Conservation (phyloP, 345 rosid genomes). For the Linum usitatissimum region DNA sequence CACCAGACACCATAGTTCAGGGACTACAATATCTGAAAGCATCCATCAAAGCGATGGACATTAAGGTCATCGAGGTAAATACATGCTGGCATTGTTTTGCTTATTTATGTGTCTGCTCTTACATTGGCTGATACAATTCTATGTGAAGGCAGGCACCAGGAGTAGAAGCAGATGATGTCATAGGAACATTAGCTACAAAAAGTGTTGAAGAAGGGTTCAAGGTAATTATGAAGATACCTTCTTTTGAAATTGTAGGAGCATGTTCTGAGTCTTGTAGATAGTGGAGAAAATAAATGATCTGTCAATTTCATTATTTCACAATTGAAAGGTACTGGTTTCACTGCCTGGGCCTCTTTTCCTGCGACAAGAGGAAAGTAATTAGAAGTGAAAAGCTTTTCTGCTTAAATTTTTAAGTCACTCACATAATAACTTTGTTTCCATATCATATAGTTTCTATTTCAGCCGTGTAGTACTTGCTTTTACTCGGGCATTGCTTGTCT, state of each 20-base stretch:
- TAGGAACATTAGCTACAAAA: conserved; percentile 82
- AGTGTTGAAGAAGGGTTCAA: conserved; percentile 74
- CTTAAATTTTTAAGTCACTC: too few relatives aligned
- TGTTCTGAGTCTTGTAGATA: not conserved
- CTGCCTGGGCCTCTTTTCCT: conserved; percentile 3
- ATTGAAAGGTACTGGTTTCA: not conserved
- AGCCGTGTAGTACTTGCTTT: not conserved
- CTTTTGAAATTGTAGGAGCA: not conserved
- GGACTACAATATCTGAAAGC: conserved; percentile 95
- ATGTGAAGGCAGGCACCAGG: conserved; percentile 66
- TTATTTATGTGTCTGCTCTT: conserved; percentile 7
- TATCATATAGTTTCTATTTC: not conserved
- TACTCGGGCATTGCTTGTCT: not conserved
- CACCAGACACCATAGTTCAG: conserved; percentile 91
- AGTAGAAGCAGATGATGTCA: conserved; percentile 98
- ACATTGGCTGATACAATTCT: conserved; percentile 20
- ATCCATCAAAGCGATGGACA: conserved; percentile 86
- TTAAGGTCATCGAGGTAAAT: conserved; percentile 88
- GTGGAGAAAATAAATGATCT: conserved; percentile 1
- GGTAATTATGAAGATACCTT: conserved; percentile 29
- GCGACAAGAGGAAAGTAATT: not conserved
- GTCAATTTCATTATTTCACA: not conserved
- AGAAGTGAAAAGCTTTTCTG: too few relatives aligned
- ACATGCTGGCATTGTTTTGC: not conserved
- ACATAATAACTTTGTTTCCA: not conserved